Conservation (phyloP, 2,329 filamentous ascomycete genomes). For the Arthrobotrys musiformis region DNA sequence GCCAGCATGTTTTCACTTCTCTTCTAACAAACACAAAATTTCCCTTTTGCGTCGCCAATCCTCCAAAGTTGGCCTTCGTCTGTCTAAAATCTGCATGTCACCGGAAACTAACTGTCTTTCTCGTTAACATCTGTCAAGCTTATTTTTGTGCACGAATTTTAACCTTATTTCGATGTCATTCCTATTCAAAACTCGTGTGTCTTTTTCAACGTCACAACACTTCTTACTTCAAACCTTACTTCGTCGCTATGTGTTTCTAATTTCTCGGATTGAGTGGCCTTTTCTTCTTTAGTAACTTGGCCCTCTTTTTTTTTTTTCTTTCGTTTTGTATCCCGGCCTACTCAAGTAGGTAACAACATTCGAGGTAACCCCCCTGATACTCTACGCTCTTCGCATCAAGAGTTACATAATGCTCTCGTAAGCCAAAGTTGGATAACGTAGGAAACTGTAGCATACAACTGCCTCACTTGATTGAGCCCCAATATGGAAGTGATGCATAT, state of each 20-base stretch:
- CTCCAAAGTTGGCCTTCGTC: conserved; percentile 9
- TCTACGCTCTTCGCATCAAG: neutral
- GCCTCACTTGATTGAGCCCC: neutral
- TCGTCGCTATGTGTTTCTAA: neutral
- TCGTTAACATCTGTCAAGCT: conserved; percentile 11
- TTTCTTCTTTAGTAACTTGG: neutral
- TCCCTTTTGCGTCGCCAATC: conserved; percentile 36
- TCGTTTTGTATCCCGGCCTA: neutral
- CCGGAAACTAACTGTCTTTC: conserved; percentile 1
- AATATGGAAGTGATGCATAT: neutral
- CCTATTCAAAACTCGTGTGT: neutral
- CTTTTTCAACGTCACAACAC: conserved; percentile 31
- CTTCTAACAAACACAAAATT: conserved; percentile 19
- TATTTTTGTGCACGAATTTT: conserved; percentile 13
- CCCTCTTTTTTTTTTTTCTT: neutral
- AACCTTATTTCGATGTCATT: conserved; percentile 55
- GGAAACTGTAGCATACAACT: neutral
- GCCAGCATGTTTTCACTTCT: conserved; percentile 14
- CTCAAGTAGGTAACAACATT: neutral
- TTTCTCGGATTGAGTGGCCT: too few relatives aligned
- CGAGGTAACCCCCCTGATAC: neutral
- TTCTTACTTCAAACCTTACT: neutral
- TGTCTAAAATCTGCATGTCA: conserved; percentile 23
- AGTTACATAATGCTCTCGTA: conserved; percentile 14
- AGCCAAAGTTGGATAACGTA: conserved; percentile 13